phyloP scores from a whole-genome alignment of 805 yeast species.

The Ogataea ganodermae region DNA sequence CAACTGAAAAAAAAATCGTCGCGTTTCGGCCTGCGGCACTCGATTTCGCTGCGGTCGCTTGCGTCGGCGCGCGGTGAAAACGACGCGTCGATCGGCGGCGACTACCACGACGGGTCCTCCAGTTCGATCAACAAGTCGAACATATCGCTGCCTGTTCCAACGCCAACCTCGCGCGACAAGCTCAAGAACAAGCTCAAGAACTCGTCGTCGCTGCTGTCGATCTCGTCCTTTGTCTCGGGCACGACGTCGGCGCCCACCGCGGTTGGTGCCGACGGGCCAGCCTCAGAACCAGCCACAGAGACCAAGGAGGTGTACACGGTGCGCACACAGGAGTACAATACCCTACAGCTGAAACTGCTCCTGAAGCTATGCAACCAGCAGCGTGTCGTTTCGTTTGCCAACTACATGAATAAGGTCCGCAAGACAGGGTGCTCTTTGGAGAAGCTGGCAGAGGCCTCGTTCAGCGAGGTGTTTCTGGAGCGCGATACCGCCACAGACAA shows the following conservation, averaged over 20 bases:
- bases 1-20: conserved; percentile 26
- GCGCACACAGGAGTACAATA: conserved; percentile 38
- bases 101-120: too few species aligned
- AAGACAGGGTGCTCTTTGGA: conserved; percentile 27
- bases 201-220: conserved; percentile 49
- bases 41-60: conserved; percentile 34
- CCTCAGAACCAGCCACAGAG: conserved; percentile 15
- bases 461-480: conserved; percentile 45
- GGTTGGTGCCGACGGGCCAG: neutral
- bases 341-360: conserved; percentile 35
- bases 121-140: conserved; percentile 36
- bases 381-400: conserved; percentile 34
- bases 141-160: conserved; percentile 63
- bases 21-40: conserved; percentile 30
- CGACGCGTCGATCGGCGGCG: conserved; percentile 17
- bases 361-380: conserved; percentile 39
- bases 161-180: conserved; percentile 55
- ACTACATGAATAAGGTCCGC: conserved; percentile 30
- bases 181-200: conserved; percentile 54
- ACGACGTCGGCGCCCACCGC: conserved; percentile 13
- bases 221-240: conserved; percentile 33
- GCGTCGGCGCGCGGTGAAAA: conserved; percentile 17
- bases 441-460: conserved; percentile 50
- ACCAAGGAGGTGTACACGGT: conserved; percentile 29
- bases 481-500: conserved; percentile 26